Conservation (phyloP, 495 filamentous ascomycete species). For the Penicillium malachiteum region DNA sequence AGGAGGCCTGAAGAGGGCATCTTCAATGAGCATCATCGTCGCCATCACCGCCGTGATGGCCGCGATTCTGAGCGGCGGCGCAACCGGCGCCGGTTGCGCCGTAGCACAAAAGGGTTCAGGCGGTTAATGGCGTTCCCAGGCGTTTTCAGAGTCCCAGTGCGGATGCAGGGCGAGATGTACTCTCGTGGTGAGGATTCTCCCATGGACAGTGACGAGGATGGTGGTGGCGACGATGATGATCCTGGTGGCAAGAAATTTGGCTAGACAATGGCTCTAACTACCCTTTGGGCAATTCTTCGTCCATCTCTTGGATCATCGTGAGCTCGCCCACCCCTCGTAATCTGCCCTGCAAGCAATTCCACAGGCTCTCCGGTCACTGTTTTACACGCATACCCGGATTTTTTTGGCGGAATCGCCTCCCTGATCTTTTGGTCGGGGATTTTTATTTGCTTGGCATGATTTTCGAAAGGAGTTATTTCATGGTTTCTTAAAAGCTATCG, state of each 20-base stretch:
- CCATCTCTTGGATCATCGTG: slow-evolving; percentile 12
- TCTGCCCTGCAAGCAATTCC: slow-evolving; percentile 13
- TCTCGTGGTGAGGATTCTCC: slow-evolving; percentile 25
- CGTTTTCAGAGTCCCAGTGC: slow-evolving; percentile 43
- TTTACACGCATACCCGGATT: slow-evolving; percentile 1
- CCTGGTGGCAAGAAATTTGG: slow-evolving; percentile 13
- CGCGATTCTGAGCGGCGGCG: slow-evolving; percentile 43
- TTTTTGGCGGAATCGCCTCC: slow-evolving; percentile 1
- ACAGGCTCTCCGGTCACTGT: slow-evolving; percentile 12
- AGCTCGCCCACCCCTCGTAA: slow-evolving; percentile 3
- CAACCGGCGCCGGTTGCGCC: slow-evolving; percentile 36
- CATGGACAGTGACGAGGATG: slow-evolving; percentile 51
- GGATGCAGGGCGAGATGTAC: slow-evolving; percentile 27
- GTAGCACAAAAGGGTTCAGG: slow-evolving; percentile 34
- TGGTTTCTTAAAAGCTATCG: slow-evolving; percentile 23
- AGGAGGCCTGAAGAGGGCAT: slow-evolving; percentile 75
- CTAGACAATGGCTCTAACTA: slow-evolving; percentile 27
- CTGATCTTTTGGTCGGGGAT: slow-evolving; percentile 8
- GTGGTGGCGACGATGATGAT: slow-evolving; percentile 41
- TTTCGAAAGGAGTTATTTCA: slow-evolving; percentile 18
- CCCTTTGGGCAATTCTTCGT: slow-evolving; percentile 14
- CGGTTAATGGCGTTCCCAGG: slow-evolving; percentile 43
- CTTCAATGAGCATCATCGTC: slow-evolving; percentile 45
- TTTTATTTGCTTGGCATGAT: background rate
- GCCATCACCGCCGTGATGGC: slow-evolving; percentile 40